These are phyloP conservation scores for Rhazya stricta DNA, from an alignment of 257 asterid genomes.

Conservation along the genomic window DNA sequence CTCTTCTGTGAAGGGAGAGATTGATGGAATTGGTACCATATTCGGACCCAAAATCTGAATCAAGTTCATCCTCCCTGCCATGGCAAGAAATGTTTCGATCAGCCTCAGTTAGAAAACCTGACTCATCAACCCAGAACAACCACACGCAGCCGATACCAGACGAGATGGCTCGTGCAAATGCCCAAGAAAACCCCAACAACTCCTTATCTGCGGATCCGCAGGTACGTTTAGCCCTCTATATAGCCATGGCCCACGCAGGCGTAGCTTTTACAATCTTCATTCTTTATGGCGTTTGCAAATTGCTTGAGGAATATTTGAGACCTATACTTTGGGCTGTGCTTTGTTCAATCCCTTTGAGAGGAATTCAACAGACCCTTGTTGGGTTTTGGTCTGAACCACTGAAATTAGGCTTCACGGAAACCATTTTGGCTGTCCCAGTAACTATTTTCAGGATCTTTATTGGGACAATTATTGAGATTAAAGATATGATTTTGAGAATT, in stretches of 20 bases:
- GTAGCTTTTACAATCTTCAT: slow-evolving; percentile 57
- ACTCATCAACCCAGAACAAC: slow-evolving; percentile 34
- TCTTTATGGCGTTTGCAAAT: slow-evolving; percentile 67
- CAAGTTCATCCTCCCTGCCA: slow-evolving; percentile 42
- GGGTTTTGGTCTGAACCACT: slow-evolving; percentile 89
- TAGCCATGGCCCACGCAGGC: slow-evolving; percentile 97
- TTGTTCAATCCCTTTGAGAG: slow-evolving; percentile 85
- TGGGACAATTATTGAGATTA: slow-evolving; percentile 78
- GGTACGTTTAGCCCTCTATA: slow-evolving; percentile 92
- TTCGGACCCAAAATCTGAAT: slow-evolving; percentile 53
- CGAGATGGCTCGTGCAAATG: background rate
- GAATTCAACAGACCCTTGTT: slow-evolving; percentile 80
- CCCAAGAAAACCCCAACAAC: slow-evolving; percentile 12
- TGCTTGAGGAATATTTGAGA: slow-evolving; percentile 72
- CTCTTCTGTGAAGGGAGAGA: slow-evolving; percentile 13
- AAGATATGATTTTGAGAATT: slow-evolving; percentile 37
- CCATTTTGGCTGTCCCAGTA: slow-evolving; percentile 74
- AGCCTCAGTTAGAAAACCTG: slow-evolving; percentile 76
- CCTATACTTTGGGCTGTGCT: slow-evolving; percentile 94
- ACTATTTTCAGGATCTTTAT: slow-evolving; percentile 64
- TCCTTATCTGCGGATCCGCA: slow-evolving; percentile 66
- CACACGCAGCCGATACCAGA: slow-evolving; percentile 20
- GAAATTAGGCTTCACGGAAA: slow-evolving; percentile 81
- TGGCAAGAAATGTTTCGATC: slow-evolving; percentile 99
- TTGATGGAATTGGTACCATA: slow-evolving; percentile 58